phyloP scores from a whole-genome alignment of 352 stramenopile species.

The Globisporangium nodosum region DNA sequence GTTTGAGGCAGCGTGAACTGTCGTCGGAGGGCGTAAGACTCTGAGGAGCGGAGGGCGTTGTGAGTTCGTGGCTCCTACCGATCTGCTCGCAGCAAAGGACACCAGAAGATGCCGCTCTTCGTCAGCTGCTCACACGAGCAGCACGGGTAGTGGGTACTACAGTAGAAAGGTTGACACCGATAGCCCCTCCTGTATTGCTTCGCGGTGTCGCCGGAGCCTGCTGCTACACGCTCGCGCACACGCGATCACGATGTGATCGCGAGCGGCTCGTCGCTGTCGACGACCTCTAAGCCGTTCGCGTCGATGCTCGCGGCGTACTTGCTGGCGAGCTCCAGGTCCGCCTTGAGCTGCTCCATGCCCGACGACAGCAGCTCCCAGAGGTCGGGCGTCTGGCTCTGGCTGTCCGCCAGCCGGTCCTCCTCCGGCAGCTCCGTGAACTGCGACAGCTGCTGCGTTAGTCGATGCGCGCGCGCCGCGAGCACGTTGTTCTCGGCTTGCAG shows the following conservation, averaged over 20 bases:
- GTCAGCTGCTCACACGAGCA: no score
- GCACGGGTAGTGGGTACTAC: no score
- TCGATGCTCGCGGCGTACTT: slow-evolving; percentile 86
- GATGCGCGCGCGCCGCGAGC: slow-evolving; percentile 64
- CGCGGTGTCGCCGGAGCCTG: not conserved
- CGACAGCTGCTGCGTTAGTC: slow-evolving; percentile 73
- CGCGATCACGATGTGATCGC: slow-evolving; percentile 33
- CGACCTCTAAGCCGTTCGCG: slow-evolving; percentile 24
- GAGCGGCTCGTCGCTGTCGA: slow-evolving; percentile 47
- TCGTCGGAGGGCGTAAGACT: no score
- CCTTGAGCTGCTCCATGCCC: slow-evolving; percentile 88
- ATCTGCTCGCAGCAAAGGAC: no score
- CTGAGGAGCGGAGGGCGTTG: no score
- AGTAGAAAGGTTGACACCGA: no score
- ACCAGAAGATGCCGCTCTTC: no score
- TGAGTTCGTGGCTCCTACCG: no score
- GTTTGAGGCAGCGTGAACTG: no score
- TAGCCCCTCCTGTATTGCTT: slow-evolving; percentile 2
- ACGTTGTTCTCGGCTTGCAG: slow-evolving; percentile 85
- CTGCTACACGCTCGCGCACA: not conserved
- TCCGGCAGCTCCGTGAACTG: slow-evolving; percentile 80
- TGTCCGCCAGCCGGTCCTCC: slow-evolving; percentile 51
- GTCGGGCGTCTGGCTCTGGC: slow-evolving; percentile 58
- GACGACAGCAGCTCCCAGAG: slow-evolving; percentile 82
- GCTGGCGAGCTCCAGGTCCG: slow-evolving; percentile 79